These are phyloP conservation scores for Pyrus communis DNA, from an alignment of 306 rosid species.

Conservation along the genomic window DNA sequence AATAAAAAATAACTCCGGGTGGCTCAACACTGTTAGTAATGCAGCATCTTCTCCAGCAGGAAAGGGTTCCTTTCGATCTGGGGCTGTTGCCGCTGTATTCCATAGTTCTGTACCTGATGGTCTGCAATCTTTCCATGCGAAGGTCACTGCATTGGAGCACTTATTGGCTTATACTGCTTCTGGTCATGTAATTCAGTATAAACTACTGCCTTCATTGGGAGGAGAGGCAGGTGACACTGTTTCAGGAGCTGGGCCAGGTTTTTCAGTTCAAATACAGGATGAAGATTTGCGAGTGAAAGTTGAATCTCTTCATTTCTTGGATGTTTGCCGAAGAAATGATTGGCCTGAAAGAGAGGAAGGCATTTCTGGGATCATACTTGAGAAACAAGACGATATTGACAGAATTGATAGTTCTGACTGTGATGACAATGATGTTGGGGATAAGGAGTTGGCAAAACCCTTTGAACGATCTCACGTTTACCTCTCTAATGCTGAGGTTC, in stretches of 20 bases:
- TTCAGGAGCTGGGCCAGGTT: slow-evolving; percentile 37
- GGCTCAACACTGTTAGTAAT: slow-evolving; percentile 83
- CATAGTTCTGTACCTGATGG: slow-evolving; percentile 53
- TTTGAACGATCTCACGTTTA: slow-evolving; percentile 48
- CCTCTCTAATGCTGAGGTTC: slow-evolving; percentile 85
- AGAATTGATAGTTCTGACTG: slow-evolving; percentile 43
- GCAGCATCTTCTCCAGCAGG: slow-evolving; percentile 87
- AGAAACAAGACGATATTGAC: slow-evolving; percentile 38
- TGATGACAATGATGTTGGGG: slow-evolving; percentile 40
- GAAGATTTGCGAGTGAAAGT: slow-evolving; percentile 83
- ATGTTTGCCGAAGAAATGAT: slow-evolving; percentile 76
- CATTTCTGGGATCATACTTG: slow-evolving; percentile 37
- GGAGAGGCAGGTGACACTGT: slow-evolving; percentile 57
- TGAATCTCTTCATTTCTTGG: slow-evolving; percentile 97
- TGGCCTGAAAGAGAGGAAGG: slow-evolving; percentile 86
- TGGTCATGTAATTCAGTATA: slow-evolving; percentile 77
- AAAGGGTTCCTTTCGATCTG: slow-evolving; percentile 68
- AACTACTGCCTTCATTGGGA: slow-evolving; percentile 59
- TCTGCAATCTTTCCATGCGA: slow-evolving; percentile 30
- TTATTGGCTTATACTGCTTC: slow-evolving; percentile 75
- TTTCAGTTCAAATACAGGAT: slow-evolving; percentile 64
- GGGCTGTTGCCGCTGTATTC: slow-evolving; percentile 84
- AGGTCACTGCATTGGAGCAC: slow-evolving; percentile 64
- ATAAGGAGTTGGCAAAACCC: slow-evolving; percentile 33
- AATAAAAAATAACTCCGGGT: slow-evolving; percentile 74